Evolutionary conservation across 148 eudicot species (phyloP), one percentile per base, ranked within the genome.

Genomic region (Silene latifolia): DNA sequence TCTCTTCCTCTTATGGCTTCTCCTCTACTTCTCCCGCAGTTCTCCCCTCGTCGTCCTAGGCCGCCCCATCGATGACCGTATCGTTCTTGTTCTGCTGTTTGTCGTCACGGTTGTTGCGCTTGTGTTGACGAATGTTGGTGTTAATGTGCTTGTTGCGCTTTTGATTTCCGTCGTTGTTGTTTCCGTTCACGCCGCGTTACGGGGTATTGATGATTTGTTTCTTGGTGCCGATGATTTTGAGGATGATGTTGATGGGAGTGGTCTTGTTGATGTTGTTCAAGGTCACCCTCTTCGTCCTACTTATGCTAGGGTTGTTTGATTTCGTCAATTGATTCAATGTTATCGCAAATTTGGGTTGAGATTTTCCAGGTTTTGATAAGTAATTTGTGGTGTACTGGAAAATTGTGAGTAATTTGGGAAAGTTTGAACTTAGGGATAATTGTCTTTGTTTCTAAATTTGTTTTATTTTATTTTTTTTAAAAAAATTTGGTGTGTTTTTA

Each of bases 161-260:
- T 47, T 65, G 1, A 57, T 90, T 74, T 87, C 82, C 4, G 74
- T 89, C 27, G 79, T 66, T 4, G 56, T 90, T 74, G 74, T 87
- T 3, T 84, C 85, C 2, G 23, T 83, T 7, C 98, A 93, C 51
- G 89, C 84, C 0, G 88, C 70, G 24, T 85, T 86, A 75, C 84
- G 93, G 48, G 66, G 78, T 0, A 78, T 82, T 51, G 96, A 86
- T 67, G 89, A 93, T 63, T 78, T 86, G 90, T 93, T 87, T 51
- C 71, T 90, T 76, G 86, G 86, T 57, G 91, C 89, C 29, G 79
- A 80, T 7, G 66, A 20, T 39, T 39, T 39, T 42, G 90, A 89
- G 14, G 91, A 88, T 74, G 89, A 81, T 46, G 84, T 80, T 39
- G 86, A 71, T 17, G 84, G 77, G 44, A 83, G 79, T 35, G 92